Evolutionary conservation across 805 yeast species (phyloP), one percentile per base, ranked within the genome.

Genomic region (Cephaloascus albidus): DNA sequence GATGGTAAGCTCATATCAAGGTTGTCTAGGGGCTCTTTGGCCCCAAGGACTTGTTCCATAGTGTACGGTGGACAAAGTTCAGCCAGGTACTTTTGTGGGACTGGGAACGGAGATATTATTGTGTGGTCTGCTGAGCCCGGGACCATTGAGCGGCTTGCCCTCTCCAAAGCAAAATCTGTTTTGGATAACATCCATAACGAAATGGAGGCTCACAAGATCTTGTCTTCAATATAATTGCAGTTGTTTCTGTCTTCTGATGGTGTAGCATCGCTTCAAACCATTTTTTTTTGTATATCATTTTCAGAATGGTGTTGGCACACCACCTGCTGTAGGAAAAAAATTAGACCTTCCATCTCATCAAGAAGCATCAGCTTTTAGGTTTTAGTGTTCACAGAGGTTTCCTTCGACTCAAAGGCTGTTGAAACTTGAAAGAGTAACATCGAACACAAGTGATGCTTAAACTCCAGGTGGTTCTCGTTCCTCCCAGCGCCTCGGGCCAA

Each of bases 1-100:
- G 84, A 80, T 45, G 94, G 93, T 0, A 77, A 74, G 45, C 53
- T 83, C 36, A 70, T 81, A 3, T 63, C 75, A 6, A 58, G 89
- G 40, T 58, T 84, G n/a, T 62, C 65, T 15, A 58, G 75, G 36
- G 61, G 50, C 36, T 65, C 71, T 3, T 48, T 66, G 36, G 63
- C 65, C 44, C 54, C 65, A 38, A 49, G 82, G 35, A 66, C 76
- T 1, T 72, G 79, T 2, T 68, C 82, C 16, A 60, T 84, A 26
- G 73, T 66, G 0, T 61, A 72, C 40, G 65, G 72, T 1, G 73
- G 76, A 0, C 58, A 66, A 2, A 65, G 63, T 38, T 51, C 64
- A 17, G 66, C 63, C 5, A 66, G 68, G 18, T 78, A 72, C 46
- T 73, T 52, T 45, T 69, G 82, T 20, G 89, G 88, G 1, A 73